Percentiles rank a stretch among this genome's conserved stretches.
phyloP scores from a whole-genome alignment of 306 rosid species.

The Gillenia trifoliata region DNA sequence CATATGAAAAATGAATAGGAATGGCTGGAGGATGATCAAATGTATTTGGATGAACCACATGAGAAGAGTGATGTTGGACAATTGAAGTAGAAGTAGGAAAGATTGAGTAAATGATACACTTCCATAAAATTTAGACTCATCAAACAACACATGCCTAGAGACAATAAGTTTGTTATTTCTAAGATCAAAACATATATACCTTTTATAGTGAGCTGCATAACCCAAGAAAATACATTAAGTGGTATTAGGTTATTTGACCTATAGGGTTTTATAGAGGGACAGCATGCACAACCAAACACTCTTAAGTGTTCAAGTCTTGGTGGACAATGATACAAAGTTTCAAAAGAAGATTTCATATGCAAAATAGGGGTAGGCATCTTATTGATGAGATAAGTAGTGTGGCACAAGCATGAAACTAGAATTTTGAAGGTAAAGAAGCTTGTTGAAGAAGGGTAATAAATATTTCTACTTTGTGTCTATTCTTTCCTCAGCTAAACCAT shows the following conservation, averaged over 20 bases:
- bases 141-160: background rate
- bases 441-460: background rate
- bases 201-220: background rate
- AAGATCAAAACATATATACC: background rate
- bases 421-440: background rate
- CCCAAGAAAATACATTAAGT: background rate
- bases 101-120: fast-evolving
- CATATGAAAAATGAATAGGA: too few species aligned
- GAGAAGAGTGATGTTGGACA: too few species aligned
- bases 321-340: fast-evolving
- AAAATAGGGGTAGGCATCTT: background rate
- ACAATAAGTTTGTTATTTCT: background rate
- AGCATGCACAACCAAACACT: background rate
- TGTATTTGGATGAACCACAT: too few species aligned
- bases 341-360: background rate
- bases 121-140: background rate
- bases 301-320: background rate
- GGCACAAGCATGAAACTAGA: background rate
- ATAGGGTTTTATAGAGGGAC: background rate
- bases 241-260: background rate
- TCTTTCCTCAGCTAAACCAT: background rate
- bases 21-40: too few species aligned
- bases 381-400: background rate
- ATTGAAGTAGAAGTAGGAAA: too few species aligned
- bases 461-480: background rate